Evolutionary conservation across 257 asterid species (phyloP), one percentile per base, ranked within the genome.

Genomic region (Datura wrightii): DNA sequence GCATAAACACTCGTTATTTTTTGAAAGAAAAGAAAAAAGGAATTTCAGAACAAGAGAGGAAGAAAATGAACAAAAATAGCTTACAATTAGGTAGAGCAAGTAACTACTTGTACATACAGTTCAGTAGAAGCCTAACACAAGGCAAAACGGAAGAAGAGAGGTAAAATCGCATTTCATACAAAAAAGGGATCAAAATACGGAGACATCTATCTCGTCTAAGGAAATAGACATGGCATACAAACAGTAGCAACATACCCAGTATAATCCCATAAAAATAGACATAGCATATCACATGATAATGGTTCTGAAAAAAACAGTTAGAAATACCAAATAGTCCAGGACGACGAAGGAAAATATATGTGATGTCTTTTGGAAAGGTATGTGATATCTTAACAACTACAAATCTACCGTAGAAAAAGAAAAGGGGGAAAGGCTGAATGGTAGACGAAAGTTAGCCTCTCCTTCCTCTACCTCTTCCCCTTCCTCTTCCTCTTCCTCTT

Each of bases 401-500:
- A 48, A 6, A 6, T 74, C 80, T 24, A 19, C 48, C 24, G 6
- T 48, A 24, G 59, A 48, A 50, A 72, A 31, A 31, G 42, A 31
- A 31, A 74, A 4, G 15, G 14, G 13, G 19, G 46, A 52, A 50
- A 44, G 67, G 48, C 31, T 31, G 55, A 87, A 78, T 6, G 44
- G 54, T 82, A 16, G 59, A 46, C 15, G 36, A 31, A 54, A 66
- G 48, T 83, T 88, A 85, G 76, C 85, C 83, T 87, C 92, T 89
- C 58, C 82, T 76, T 13, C 92, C 90, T 84, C 92, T 87, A 16
- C 93, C 87, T 76, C 91, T 62, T 74, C 92, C 84, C 74, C 93
- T 85, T 44, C 93, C 88, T 44, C 93, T 82, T 63, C 94, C 89
- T 9, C 94, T 83, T 48, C 97, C 94, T n/a, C 92, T 86, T 2